phyloP scores from a whole-genome alignment of 108 stramenopile species.

The Discostella pseudostelligera region DNA sequence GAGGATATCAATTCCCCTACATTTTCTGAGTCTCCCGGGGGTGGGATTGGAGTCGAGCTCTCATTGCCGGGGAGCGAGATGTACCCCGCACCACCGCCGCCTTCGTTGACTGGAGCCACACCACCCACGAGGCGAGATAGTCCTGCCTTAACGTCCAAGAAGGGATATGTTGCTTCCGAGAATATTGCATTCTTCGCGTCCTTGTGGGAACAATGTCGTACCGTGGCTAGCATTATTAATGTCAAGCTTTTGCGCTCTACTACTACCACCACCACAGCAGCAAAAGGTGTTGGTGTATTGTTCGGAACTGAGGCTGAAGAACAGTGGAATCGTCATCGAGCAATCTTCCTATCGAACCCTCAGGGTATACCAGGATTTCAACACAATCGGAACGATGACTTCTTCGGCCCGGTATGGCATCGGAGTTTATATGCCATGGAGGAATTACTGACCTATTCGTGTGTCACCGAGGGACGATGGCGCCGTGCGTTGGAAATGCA shows the following conservation, averaged over 20 bases:
- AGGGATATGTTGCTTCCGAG: slow-evolving; percentile 7
- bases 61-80: slow-evolving; percentile 10
- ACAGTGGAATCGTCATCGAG: slow-evolving; percentile 70
- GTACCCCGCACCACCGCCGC: slow-evolving; percentile 11
- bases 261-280: slow-evolving; percentile 11
- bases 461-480: slow-evolving; percentile 29
- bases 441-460: slow-evolving; percentile 25
- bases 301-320: slow-evolving; percentile 20
- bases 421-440: slow-evolving; percentile 14
- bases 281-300: not conserved
- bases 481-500: slow-evolving; percentile 9
- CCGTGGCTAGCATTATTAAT: slow-evolving; percentile 70
- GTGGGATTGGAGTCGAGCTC: slow-evolving; percentile 39
- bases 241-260: slow-evolving; percentile 53
- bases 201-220: slow-evolving; percentile 65
- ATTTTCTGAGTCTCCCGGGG: slow-evolving; percentile 41
- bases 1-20: slow-evolving; percentile 26
- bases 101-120: not conserved
- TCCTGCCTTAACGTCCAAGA: slow-evolving; percentile 13
- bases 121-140: slow-evolving; percentile 11
- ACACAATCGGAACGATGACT: slow-evolving; percentile 21
- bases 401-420: slow-evolving; percentile 38
- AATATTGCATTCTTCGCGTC: slow-evolving; percentile 19
- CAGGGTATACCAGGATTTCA: slow-evolving; percentile 29
- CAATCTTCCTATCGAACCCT: slow-evolving; percentile 34